These are phyloP conservation scores for Rubia peregrina DNA, from an alignment of 305 asterid genomes.

Conservation along the genomic window DNA sequence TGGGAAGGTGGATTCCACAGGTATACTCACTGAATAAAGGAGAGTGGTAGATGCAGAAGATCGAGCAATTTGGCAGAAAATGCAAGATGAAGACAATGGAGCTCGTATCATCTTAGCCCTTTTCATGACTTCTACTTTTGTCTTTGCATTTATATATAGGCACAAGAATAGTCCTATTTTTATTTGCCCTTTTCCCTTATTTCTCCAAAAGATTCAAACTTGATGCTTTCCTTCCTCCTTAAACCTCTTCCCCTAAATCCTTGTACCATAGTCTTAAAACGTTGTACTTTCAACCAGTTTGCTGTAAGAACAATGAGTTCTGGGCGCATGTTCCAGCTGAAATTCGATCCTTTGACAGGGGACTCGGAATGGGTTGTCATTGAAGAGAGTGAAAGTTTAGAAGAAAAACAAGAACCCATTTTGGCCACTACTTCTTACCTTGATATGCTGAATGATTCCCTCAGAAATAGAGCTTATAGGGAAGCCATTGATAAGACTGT, in stretches of 20 bases:
- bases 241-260: conserved; percentile 17
- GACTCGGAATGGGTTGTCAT: conserved; percentile 81
- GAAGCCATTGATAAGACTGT: conserved; percentile 73
- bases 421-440: conserved; percentile 81
- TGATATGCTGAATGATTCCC: conserved; percentile 89
- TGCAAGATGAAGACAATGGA: conserved; percentile 30
- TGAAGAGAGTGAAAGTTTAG: conserved; percentile 35
- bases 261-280: conserved; percentile 14
- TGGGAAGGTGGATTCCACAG: background rate
- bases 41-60: conserved; percentile 48
- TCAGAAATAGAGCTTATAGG: conserved; percentile 61
- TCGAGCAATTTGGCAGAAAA: conserved; percentile 62
- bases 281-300: conserved; percentile 9
- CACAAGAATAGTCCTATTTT: background rate
- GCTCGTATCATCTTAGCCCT: conserved; percentile 9
- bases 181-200: background rate
- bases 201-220: background rate
- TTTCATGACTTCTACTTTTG: background rate
- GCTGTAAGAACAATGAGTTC: conserved; percentile 39
- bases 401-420: conserved; percentile 36
- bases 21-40: conserved; percentile 48
- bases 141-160: background rate
- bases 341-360: conserved; percentile 71
- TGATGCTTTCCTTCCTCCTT: conserved; percentile 22
- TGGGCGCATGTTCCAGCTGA: conserved; percentile 70